phyloP scores from a whole-genome alignment of 495 filamentous ascomycete species.

The Hypoxylon lenormandii region DNA sequence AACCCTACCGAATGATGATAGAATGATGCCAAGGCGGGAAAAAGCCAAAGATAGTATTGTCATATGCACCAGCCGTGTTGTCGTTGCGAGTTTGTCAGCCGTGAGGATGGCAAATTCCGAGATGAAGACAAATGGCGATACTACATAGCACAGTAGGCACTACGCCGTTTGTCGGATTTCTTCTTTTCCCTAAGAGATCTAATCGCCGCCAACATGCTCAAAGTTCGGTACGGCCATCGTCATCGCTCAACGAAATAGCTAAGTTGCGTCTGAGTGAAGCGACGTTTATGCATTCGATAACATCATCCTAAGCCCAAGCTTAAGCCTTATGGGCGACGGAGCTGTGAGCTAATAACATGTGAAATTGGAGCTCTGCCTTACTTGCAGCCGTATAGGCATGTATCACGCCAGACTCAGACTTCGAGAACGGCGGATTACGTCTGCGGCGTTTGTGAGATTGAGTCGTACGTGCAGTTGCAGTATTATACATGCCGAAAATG shows the following conservation, averaged over 20 bases:
- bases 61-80: conserved; percentile 29
- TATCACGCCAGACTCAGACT: not conserved
- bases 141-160: not conserved
- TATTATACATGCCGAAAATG: conserved; percentile 13
- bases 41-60: conserved; percentile 26
- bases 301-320: conserved; percentile 18
- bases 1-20: not conserved
- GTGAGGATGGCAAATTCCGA: conserved; percentile 22
- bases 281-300: conserved; percentile 30
- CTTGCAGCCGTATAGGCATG: not conserved
- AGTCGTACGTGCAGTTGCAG: conserved; percentile 40
- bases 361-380: not conserved
- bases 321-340: conserved; percentile 25
- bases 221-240: conserved; percentile 18
- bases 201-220: conserved; percentile 7
- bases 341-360: conserved; percentile 19
- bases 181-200: conserved; percentile 1
- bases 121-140: conserved; percentile 10
- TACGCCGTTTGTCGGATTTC: not conserved
- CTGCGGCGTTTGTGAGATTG: conserved; percentile 15
- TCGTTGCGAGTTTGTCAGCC: conserved; percentile 1
- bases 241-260: conserved; percentile 20
- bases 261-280: conserved; percentile 19
- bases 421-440: conserved; percentile 6
- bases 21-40: conserved; percentile 30